phyloP scores from a whole-genome alignment of 1,139 yeast species.

The Arxiozyma telluris region DNA sequence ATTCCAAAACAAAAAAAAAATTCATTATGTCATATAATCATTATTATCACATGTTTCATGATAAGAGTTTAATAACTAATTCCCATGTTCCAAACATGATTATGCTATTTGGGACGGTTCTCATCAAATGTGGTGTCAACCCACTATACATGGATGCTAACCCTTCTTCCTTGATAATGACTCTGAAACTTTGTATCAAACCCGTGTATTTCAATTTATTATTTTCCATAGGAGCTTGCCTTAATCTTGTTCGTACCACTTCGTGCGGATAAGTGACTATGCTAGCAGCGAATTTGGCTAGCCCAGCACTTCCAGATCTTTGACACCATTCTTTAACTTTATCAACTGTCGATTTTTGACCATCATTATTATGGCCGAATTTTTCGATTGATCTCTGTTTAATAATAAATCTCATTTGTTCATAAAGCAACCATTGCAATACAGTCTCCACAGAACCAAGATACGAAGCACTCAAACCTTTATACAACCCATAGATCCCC shows the following conservation, averaged over 20 bases:
- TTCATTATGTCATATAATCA: not conserved
- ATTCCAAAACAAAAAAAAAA: not conserved
- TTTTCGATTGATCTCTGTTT: constrained; percentile 44
- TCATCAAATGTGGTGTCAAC: constrained; percentile 85
- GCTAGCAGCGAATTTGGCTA: constrained; percentile 90
- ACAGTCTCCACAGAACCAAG: constrained; percentile 91
- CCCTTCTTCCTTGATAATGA: constrained; percentile 86
- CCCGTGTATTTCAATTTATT: constrained; percentile 89
- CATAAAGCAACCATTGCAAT: constrained; percentile 93
- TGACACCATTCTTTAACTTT: constrained; percentile 84
- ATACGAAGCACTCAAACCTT: constrained; percentile 89
- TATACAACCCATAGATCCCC: constrained; percentile 72
- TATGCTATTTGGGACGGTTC: constrained; percentile 96
- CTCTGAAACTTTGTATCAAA: constrained; percentile 71
- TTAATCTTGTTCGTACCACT: constrained; percentile 86
- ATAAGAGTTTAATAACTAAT: constrained; percentile 63
- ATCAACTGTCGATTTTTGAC: constrained; percentile 50
- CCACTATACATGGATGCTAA: constrained; percentile 94
- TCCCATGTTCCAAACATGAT: constrained; percentile 99
- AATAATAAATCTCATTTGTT: constrained; percentile 78
- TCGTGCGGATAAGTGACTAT: constrained; percentile 95
- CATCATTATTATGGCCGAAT: constrained; percentile 32
- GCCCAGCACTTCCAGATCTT: constrained; percentile 95
- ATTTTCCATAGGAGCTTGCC: constrained; percentile 83
- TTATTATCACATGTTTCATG: constrained; percentile 24